Base-by-base conservation (phyloP, 2,329 filamentous ascomycete genomes). In the Cercospora sp. region DNA sequence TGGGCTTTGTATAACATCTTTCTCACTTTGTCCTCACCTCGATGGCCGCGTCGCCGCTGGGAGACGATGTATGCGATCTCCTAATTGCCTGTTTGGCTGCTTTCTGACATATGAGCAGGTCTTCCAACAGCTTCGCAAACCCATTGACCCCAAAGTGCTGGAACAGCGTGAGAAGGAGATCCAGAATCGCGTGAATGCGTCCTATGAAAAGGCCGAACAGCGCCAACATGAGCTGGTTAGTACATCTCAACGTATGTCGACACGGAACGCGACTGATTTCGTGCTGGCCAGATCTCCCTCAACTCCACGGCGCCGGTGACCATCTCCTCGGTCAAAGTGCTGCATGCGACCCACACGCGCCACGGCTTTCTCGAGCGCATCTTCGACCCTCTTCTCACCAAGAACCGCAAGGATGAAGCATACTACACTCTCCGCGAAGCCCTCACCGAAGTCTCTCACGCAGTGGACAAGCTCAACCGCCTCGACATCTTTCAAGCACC, bases 401-500 rank as follows among this genome's bases (percentile, higher is more conserved):
- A 86, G 63, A 89, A 90, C 73, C 74, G 74, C 30, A 60, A 69
- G 10, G 69, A 72, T 30, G 69, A 74, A 12, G 62, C 51, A 13
- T 83, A 86, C 72, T 94, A 92, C 63, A 97, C 93, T 0, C 85
- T 99, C 16, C 87, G 89, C 61, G 92, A 96, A 75, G 91, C 93
- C 62, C 82, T 97, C 66, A 83, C 85, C 63, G 90, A 91, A 76
- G 83, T 97, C 39, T 88, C 90, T 53, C 84, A 83, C 63, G 88
- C 87, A 28, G 90, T 90, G 58, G 86, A 89, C 75, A 94, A 91
- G 83, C 88, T 97, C 61, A 88, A 90, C 72, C 87, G 88, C 70
- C 91, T 97, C 76, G 93, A 93, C 77, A 94, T 98, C 76, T 96
- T 96, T 83, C 90, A 95, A 72, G 88, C 91, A 36, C 89, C 91